A percentile compares a stretch with the other conserved stretches of the same genome.
Evolutionary conservation across 306 rosid genomes (phyloP).

Genomic region (Vicia faba): DNA sequence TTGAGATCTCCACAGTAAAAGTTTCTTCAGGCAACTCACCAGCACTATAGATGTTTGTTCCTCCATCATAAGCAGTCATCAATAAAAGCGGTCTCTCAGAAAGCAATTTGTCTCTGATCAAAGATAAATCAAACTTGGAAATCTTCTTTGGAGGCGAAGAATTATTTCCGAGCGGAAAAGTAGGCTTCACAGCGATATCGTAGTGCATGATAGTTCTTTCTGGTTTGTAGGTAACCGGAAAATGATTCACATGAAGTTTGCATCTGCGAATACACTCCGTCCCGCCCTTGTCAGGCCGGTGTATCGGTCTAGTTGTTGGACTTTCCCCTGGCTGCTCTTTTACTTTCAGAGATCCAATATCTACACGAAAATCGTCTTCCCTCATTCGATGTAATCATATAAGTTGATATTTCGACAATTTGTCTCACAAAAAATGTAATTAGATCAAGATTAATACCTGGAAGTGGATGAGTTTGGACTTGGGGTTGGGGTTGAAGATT

Average conservation of each 20-base stretch:
- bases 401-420: neutral
- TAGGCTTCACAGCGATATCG: conserved; percentile 48
- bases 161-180: conserved; percentile 34
- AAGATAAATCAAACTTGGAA: conserved; percentile 46
- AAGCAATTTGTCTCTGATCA: conserved; percentile 53
- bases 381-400: neutral
- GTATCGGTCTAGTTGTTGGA: conserved; percentile 32
- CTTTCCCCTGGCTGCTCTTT: conserved; percentile 8
- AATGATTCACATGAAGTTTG: conserved; percentile 51
- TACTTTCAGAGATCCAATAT: neutral
- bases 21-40: conserved; percentile 52
- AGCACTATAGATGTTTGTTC: conserved; percentile 54
- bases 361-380: conserved; percentile 4
- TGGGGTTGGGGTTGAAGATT: neutral
- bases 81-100: conserved; percentile 26
- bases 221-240: conserved; percentile 43
- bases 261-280: neutral
- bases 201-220: conserved; percentile 53
- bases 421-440: too few species aligned
- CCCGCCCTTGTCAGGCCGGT: conserved; percentile 70
- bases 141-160: conserved; percentile 44
- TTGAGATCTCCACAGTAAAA: conserved; percentile 44
- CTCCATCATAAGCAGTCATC: conserved; percentile 68
- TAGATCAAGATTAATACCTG: neutral
- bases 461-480: conserved; percentile 2